A percentile compares a stretch with the other conserved stretches of the same genome.
Conservation (phyloP, 352 stramenopile species). For the Phytophthora idaei region DNA sequence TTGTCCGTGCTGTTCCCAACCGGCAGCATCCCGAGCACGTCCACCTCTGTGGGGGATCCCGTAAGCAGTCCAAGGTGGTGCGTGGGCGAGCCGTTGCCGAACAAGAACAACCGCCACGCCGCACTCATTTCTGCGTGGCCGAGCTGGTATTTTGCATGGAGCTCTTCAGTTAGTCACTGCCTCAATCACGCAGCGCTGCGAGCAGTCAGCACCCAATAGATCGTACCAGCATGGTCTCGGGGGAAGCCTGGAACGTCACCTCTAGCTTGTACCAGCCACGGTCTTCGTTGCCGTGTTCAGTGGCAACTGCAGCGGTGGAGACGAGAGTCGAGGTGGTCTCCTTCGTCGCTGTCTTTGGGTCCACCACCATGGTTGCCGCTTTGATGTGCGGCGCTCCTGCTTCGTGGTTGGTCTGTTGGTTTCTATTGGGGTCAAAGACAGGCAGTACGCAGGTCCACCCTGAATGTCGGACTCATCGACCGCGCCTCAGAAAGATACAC, state of each 20-base stretch:
- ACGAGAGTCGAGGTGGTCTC: conserved; percentile 2
- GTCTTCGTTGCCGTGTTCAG: conserved; percentile 14
- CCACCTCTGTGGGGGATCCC: conserved; percentile 72
- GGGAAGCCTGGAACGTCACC: conserved; percentile 40
- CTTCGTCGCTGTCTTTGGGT: conserved; percentile 4
- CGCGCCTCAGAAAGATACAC: too few relatives aligned
- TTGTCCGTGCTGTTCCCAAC: conserved; percentile 51
- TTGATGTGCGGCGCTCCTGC: conserved; percentile 22
- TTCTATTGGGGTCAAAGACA: conserved; percentile 15
- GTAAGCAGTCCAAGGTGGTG: conserved; percentile 82
- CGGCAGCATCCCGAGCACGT: conserved; percentile 70
- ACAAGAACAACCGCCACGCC: conserved; percentile 83
- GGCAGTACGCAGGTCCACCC: not conserved
- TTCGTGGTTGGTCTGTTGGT: not conserved
- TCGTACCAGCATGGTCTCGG: conserved; percentile 55
- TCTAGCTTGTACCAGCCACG: conserved; percentile 42
- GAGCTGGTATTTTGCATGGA: conserved; percentile 38
- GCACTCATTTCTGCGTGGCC: conserved; percentile 64
- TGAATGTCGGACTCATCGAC: too few relatives aligned
- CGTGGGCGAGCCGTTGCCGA: conserved; percentile 84
- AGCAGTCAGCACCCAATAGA: not conserved
- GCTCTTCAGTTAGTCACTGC: conserved; percentile 11
- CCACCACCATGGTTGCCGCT: conserved; percentile 9
- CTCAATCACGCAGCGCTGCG: not conserved
- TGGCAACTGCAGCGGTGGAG: conserved; percentile 2